A percentile compares a stretch with the other conserved stretches of the same genome.
These are phyloP conservation scores for Pichia scutulata DNA, from an alignment of 805 yeast genomes.

Conservation along the genomic window DNA sequence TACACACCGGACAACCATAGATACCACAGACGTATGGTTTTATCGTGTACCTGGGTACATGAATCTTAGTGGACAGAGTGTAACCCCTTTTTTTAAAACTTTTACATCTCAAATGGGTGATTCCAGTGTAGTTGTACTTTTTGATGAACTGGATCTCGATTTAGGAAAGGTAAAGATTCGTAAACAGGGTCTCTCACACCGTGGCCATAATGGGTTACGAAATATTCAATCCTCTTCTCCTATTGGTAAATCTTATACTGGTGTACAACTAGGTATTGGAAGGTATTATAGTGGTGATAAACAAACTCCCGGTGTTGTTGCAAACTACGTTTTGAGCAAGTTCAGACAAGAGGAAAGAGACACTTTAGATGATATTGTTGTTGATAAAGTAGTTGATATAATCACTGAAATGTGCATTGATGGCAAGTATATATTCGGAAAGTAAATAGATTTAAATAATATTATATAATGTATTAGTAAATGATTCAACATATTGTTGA, in stretches of 20 bases:
- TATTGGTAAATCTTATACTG: conserved; percentile 48
- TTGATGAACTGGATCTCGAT: conserved; percentile 68
- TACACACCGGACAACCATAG: background rate
- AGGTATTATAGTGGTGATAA: conserved; percentile 42
- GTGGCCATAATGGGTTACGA: conserved; percentile 83
- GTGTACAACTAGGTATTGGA: conserved; percentile 74
- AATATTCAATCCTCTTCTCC: conserved; percentile 36
- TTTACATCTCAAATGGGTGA: conserved; percentile 18
- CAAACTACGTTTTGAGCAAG: conserved; percentile 55
- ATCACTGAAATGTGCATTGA: conserved; percentile 29
- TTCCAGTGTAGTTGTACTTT: conserved; percentile 49
- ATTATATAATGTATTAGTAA: background rate
- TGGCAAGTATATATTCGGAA: conserved; percentile 24
- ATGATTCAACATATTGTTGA: conserved; percentile 1
- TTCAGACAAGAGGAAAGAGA: conserved; percentile 40
- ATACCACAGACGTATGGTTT: conserved; percentile 6
- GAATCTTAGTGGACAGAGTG: conserved; percentile 57
- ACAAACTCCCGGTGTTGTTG: conserved; percentile 32
- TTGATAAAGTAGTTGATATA: conserved; percentile 33
- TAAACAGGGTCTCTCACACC: conserved; percentile 48
- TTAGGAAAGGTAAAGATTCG: conserved; percentile 62
- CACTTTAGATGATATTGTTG: conserved; percentile 31
- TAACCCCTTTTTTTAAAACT: conserved; percentile 33
- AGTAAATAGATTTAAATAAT: background rate
- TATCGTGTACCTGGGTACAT: conserved; percentile 34